Conservation (phyloP, 331 rosid genomes). For the Acacia concinna region DNA sequence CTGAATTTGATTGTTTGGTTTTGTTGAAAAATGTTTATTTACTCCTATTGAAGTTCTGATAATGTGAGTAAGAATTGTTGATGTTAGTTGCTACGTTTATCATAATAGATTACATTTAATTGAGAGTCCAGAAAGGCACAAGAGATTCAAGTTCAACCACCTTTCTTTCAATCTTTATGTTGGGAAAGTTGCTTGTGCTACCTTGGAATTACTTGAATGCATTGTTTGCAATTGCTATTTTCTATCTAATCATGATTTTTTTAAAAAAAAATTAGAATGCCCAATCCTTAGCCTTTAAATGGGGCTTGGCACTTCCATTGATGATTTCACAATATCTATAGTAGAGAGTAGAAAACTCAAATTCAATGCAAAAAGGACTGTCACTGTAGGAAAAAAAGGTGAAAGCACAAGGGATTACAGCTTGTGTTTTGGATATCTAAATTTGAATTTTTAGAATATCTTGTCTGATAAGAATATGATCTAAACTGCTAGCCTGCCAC, state of each 20-base stretch:
- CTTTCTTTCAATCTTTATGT: not conserved
- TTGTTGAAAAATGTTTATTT: not conserved
- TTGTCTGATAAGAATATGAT: not conserved
- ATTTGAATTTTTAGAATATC: not conserved
- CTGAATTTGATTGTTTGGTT: not conserved
- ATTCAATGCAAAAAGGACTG: not conserved
- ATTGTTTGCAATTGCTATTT: not conserved
- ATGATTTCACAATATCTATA: not conserved
- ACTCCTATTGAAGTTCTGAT: not conserved
- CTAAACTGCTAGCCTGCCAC: slow-evolving; percentile 1
- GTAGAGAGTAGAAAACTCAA: not conserved
- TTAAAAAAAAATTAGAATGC: slow-evolving; percentile 3
- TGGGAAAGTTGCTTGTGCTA: slow-evolving; percentile 3
- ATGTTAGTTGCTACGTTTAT: not conserved
- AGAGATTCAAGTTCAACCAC: not conserved
- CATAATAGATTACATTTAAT: not conserved
- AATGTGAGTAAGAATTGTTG: not conserved
- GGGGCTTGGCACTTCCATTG: not conserved
- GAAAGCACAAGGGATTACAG: slow-evolving; percentile 11
- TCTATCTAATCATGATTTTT: not conserved
- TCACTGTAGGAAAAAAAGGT: not conserved
- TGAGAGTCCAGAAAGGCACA: not conserved
- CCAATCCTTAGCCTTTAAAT: not conserved
- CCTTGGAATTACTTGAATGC: not conserved
- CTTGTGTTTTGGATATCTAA: not conserved